phyloP scores from a whole-genome alignment of 306 rosid genomes.

The Purshia tridentata region DNA sequence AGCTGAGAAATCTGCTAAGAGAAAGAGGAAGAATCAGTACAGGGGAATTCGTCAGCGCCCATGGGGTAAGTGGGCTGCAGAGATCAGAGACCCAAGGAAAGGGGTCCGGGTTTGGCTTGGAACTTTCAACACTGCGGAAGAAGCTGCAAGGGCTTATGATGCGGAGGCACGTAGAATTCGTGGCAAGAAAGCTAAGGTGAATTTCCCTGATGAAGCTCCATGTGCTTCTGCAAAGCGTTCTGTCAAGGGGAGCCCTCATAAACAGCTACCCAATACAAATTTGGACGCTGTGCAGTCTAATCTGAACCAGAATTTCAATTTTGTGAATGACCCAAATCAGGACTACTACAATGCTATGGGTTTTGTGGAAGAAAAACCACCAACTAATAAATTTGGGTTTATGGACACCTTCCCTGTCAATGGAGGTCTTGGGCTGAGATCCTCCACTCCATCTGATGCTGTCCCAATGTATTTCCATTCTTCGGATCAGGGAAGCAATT shows the following conservation, averaged over 20 bases:
- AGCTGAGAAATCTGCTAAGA: slow-evolving; percentile 64
- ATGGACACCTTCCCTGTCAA: slow-evolving; percentile 37
- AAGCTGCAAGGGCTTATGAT: slow-evolving; percentile 98
- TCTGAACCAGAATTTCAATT: slow-evolving; percentile 40
- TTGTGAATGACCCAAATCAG: slow-evolving; percentile 37
- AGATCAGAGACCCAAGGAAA: slow-evolving; percentile 93
- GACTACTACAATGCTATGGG: slow-evolving; percentile 41
- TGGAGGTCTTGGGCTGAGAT: slow-evolving; percentile 32
- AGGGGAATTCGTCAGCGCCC: slow-evolving; percentile 98
- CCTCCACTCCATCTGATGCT: slow-evolving; percentile 35
- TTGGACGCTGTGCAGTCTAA: slow-evolving; percentile 41
- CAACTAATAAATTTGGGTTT: slow-evolving; percentile 45
- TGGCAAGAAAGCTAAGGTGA: slow-evolving; percentile 92
- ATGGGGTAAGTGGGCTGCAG: slow-evolving; percentile 99
- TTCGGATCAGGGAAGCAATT: slow-evolving; percentile 84
- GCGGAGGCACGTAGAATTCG: slow-evolving; percentile 93
- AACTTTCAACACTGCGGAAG: slow-evolving; percentile 96
- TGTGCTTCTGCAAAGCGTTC: slow-evolving; percentile 37
- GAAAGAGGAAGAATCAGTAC: slow-evolving; percentile 85
- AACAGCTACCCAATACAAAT: slow-evolving; percentile 35
- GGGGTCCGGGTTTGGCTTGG: slow-evolving; percentile 99
- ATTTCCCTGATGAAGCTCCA: slow-evolving; percentile 74
- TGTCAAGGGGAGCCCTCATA: slow-evolving; percentile 46
- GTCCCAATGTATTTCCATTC: slow-evolving; percentile 51
- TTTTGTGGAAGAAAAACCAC: slow-evolving; percentile 72